Percentiles rank a stretch among this genome's conserved stretches.
Conservation (phyloP, 768 basidiomycete genomes). For the Pisolithus albus region DNA sequence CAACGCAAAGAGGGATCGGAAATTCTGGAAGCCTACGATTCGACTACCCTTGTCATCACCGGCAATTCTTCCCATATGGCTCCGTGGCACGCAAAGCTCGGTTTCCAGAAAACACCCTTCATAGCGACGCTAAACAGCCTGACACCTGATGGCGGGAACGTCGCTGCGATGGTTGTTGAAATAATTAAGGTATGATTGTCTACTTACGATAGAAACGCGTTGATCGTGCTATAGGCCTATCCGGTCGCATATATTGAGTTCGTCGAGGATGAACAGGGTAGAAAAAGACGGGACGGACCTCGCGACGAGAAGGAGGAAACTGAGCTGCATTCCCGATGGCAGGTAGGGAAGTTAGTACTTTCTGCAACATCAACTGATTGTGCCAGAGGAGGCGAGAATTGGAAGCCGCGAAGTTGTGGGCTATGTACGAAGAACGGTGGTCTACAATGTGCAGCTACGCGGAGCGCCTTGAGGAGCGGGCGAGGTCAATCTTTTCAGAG, state of each 20-base stretch:
- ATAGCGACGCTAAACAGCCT: constrained; percentile 75
- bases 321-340: constrained; percentile 57
- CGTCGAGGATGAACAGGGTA: constrained; percentile 41
- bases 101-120: constrained; percentile 60
- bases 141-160: constrained; percentile 71
- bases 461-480: constrained; percentile 56
- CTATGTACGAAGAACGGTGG: constrained; percentile 51
- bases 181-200: constrained; percentile 51
- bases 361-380: background rate
- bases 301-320: constrained; percentile 66
- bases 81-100: constrained; percentile 84
- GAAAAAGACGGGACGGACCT: constrained; percentile 51
- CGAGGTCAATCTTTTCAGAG: constrained; percentile 39
- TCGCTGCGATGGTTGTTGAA: constrained; percentile 68
- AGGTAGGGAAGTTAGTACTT: constrained; percentile 37
- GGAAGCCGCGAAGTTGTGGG: constrained; percentile 52
- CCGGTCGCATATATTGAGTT: constrained; percentile 80
- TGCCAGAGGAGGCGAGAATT: constrained; percentile 50
- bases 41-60: constrained; percentile 55
- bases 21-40: constrained; percentile 72
- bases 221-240: constrained; percentile 40
- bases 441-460: constrained; percentile 50
- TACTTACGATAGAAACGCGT: background rate
- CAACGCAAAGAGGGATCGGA: constrained; percentile 75
- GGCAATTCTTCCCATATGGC: constrained; percentile 86